These are phyloP conservation scores for Vanrija sp. DNA, from an alignment of 1,284 basidiomycete genomes.

Conservation along the genomic window DNA sequence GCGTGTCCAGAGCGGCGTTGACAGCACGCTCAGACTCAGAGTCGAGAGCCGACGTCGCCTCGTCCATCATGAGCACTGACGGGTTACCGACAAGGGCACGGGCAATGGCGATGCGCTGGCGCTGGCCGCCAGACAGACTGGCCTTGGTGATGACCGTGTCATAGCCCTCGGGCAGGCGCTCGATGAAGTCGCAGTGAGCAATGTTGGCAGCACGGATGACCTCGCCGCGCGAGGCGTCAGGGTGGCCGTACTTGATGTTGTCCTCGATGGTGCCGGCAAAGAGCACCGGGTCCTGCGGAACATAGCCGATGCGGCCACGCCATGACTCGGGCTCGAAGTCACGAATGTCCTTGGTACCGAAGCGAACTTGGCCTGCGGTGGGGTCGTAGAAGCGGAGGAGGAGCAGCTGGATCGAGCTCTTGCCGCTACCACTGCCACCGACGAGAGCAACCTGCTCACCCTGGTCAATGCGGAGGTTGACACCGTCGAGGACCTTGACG, in stretches of 20 bases:
- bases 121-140: constrained; percentile 51
- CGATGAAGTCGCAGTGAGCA: constrained; percentile 48
- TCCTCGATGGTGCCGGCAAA: constrained; percentile 73
- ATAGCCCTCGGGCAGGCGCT: constrained; percentile 41
- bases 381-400: constrained; percentile 90
- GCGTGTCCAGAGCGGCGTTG: constrained; percentile 50
- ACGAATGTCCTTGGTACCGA: constrained; percentile 73
- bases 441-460: constrained; percentile 52
- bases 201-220: constrained; percentile 38
- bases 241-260: constrained; percentile 63
- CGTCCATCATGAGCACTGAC: constrained; percentile 50
- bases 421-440: constrained; percentile 50
- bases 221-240: constrained; percentile 36
- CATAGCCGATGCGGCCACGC: constrained; percentile 70
- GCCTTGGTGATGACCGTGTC: constrained; percentile 47
- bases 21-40: constrained; percentile 43
- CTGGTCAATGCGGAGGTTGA: constrained; percentile 50
- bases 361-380: constrained; percentile 62
- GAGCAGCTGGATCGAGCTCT: constrained; percentile 64
- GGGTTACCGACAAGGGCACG: constrained; percentile 52
- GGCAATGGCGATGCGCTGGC: constrained; percentile 54
- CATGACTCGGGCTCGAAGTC: constrained; percentile 74
- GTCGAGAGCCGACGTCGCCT: constrained; percentile 44
- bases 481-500: constrained; percentile 73
- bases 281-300: constrained; percentile 60